Percentiles rank a stretch among this genome's conserved stretches.
Conservation (phyloP, 306 rosid species). For the Medicago ruthenica region DNA sequence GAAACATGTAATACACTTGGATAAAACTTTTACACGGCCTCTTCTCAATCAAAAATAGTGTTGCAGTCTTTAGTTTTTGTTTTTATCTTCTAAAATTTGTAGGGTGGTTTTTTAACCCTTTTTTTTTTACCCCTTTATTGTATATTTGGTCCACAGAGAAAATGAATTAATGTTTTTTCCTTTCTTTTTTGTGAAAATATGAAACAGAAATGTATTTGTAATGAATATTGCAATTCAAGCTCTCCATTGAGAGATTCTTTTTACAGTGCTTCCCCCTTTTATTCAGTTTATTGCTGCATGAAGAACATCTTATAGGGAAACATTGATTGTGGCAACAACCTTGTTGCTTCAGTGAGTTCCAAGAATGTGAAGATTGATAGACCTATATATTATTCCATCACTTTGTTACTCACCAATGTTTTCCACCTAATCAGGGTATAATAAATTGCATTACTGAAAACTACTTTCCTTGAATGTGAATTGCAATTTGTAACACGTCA, state of each 20-base stretch:
- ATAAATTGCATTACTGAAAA: neutral
- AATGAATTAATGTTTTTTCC: constrained; percentile 61
- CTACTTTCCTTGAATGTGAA: neutral
- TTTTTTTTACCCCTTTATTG: constrained; percentile 43
- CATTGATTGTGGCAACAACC: neutral
- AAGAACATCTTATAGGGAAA: neutral
- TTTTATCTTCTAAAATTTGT: constrained; percentile 12
- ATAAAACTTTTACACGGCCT: constrained; percentile 40
- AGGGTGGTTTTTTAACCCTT: constrained; percentile 42
- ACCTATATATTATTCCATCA: neutral
- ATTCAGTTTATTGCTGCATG: neutral
- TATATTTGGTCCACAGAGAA: constrained; percentile 57
- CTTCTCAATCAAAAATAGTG: constrained; percentile 34
- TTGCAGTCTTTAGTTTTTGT: constrained; percentile 30
- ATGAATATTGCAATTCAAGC: constrained; percentile 50
- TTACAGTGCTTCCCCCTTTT: constrained; percentile 25
- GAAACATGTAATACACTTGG: constrained; percentile 50
- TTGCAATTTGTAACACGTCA: neutral
- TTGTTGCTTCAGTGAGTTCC: neutral
- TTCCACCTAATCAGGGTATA: neutral
- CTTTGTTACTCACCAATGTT: neutral
- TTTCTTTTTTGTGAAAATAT: constrained; percentile 53
- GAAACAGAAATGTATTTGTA: constrained; percentile 60
- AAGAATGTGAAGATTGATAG: no score
- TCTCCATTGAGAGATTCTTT: constrained; percentile 51